phyloP scores from a whole-genome alignment of 2,329 filamentous ascomycete genomes.

The Fusarium sambucinum region DNA sequence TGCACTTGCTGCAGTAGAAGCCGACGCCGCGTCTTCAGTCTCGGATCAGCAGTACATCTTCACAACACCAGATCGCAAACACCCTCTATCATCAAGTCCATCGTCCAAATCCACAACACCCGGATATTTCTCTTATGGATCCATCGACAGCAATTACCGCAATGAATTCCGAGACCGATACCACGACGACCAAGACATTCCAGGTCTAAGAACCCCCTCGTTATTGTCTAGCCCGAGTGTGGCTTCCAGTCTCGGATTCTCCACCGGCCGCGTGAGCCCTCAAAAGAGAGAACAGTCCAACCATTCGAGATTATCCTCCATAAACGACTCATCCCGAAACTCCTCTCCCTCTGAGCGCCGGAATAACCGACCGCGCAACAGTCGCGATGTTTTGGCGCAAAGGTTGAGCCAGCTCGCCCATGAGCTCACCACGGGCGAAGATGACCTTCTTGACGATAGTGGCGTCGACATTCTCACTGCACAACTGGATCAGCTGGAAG shows the following conservation, averaged over 20 bases:
- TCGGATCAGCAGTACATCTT: conserved; percentile 44
- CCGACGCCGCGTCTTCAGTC: conserved; percentile 36
- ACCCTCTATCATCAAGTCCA: conserved; percentile 32
- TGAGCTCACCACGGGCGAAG: conserved; percentile 52
- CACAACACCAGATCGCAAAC: conserved; percentile 46
- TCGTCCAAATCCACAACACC: conserved; percentile 40
- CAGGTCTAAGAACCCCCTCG: conserved; percentile 47
- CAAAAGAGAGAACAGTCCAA: conserved; percentile 49
- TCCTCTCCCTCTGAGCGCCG: conserved; percentile 44
- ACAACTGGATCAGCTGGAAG: conserved; percentile 53
- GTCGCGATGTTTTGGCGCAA: conserved; percentile 58
- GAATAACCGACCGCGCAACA: conserved; percentile 29
- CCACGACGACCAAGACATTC: conserved; percentile 44
- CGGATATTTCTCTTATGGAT: conserved; percentile 42
- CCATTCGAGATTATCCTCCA: conserved; percentile 41
- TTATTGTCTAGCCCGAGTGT: conserved; percentile 52
- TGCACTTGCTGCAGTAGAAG: conserved; percentile 43
- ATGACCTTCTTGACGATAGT: conserved; percentile 53
- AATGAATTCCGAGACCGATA: conserved; percentile 45
- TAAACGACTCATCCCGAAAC: conserved; percentile 39
- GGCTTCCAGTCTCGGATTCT: conserved; percentile 51
- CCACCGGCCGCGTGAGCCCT: conserved; percentile 50
- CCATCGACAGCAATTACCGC: conserved; percentile 35
- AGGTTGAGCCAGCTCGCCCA: conserved; percentile 56
- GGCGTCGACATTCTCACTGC: conserved; percentile 55